A percentile compares a stretch with the other conserved stretches of the same genome.
These are phyloP conservation scores for Pyricularia pennisetigena DNA, from an alignment of 2,329 filamentous ascomycete species.

Conservation along the genomic window DNA sequence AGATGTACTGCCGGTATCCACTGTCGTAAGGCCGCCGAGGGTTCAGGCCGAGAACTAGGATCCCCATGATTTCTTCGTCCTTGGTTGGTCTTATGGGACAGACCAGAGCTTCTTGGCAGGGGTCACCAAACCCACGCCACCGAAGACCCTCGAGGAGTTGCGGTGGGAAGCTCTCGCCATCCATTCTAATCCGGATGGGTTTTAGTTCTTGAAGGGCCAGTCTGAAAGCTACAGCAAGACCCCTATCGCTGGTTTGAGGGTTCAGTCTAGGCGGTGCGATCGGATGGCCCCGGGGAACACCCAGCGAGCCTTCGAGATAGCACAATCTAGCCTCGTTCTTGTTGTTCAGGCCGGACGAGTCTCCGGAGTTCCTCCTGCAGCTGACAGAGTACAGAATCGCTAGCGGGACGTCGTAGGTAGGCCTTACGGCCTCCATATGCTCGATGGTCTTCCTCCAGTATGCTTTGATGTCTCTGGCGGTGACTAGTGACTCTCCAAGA, in stretches of 20 bases:
- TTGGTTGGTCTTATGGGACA: conserved; percentile 60
- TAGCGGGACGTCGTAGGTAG: conserved; percentile 38
- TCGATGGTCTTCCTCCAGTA: conserved; percentile 37
- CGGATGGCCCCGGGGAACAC: conserved; percentile 31
- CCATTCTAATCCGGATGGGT: conserved; percentile 29
- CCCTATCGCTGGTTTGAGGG: conserved; percentile 24
- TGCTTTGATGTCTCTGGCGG: conserved; percentile 31
- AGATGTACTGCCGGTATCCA: conserved; percentile 60
- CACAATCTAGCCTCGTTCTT: conserved; percentile 25
- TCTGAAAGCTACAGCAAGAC: conserved; percentile 28
- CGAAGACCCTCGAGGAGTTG: conserved; percentile 47
- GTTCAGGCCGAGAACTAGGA: conserved; percentile 62
- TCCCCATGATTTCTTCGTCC: conserved; percentile 54
- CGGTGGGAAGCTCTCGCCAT: conserved; percentile 44
- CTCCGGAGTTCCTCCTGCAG: conserved; percentile 21
- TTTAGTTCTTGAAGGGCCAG: conserved; percentile 25
- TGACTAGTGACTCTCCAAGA: conserved; percentile 33
- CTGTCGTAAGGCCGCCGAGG: conserved; percentile 63
- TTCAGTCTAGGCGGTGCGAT: conserved; percentile 28
- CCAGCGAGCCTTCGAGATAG: conserved; percentile 33
- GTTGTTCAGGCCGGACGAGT: conserved; percentile 12
- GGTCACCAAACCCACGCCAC: conserved; percentile 55
- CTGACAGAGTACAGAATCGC: conserved; percentile 41
- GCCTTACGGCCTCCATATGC: conserved; percentile 30
- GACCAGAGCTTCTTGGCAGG: conserved; percentile 55